These are phyloP conservation scores for Hymenoscyphus linearis DNA, from an alignment of 2,329 filamentous ascomycete species.

Conservation along the genomic window DNA sequence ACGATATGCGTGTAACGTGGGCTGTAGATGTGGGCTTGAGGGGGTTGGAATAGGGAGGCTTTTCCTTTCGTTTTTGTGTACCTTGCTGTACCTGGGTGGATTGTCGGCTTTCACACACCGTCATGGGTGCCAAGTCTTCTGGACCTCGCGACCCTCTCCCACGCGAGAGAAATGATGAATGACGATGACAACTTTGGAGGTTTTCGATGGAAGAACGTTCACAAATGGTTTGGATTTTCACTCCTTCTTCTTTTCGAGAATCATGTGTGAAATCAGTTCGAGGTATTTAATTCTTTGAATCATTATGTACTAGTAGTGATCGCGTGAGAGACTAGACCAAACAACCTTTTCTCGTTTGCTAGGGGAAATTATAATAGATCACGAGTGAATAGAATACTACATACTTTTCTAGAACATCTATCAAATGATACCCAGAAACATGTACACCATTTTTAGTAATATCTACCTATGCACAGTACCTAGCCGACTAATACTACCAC, in stretches of 20 bases:
- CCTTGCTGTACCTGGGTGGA: not conserved
- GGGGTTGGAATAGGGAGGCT: not conserved
- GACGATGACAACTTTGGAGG: not conserved
- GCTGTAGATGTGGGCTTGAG: constrained; percentile 1
- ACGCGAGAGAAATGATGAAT: not conserved
- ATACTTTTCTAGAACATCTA: too few relatives aligned
- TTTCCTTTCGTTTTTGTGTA: constrained; percentile 4
- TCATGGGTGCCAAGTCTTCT: not conserved
- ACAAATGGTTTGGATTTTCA: not conserved
- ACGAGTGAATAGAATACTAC: too few relatives aligned
- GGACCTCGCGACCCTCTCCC: not conserved
- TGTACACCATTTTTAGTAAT: too few relatives aligned
- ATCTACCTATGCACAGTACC: too few relatives aligned
- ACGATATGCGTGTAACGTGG: constrained; percentile 9
- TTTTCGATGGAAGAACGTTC: not conserved
- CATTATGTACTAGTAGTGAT: not conserved
- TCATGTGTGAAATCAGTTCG: not conserved
- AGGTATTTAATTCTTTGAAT: not conserved
- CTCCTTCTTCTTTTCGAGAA: not conserved
- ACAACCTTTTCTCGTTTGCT: not conserved
- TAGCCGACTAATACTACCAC: too few relatives aligned
- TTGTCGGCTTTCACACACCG: not conserved
- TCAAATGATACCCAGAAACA: too few relatives aligned
- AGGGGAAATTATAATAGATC: too few relatives aligned
- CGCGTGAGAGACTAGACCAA: not conserved